Conservation (phyloP, 139 green algal genomes). For the Pleodorina starrii region DNA sequence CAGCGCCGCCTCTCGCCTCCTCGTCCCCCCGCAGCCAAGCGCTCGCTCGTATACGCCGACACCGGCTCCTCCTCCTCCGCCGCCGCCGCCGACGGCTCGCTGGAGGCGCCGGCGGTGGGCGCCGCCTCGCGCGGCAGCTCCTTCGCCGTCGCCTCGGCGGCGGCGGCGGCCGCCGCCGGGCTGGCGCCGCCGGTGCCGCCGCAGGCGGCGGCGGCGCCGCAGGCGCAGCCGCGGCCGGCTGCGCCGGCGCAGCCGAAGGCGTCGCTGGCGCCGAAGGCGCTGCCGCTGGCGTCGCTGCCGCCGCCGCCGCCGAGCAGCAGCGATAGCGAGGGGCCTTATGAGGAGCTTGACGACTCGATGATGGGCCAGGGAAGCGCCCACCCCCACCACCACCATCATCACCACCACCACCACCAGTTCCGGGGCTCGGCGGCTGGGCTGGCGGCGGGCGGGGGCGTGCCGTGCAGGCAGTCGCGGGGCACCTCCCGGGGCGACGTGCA, state of each 20-base stretch:
- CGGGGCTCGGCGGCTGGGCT: too few species aligned
- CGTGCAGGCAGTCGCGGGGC: background rate
- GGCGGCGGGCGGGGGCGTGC: background rate
- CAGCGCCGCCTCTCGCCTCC: too few species aligned
- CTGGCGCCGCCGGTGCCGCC: background rate
- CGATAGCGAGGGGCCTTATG: slow-evolving; percentile 9
- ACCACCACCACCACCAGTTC: background rate
- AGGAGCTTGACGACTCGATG: background rate
- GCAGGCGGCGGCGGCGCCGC: background rate
- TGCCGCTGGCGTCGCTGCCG: background rate
- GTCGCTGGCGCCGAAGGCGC: too few species aligned
- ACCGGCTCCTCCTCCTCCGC: background rate
- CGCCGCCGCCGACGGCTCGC: too few species aligned
- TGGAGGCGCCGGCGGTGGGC: background rate
- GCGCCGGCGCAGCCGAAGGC: background rate
- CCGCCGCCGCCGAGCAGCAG: slow-evolving; percentile 25
- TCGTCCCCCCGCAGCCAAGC: background rate
- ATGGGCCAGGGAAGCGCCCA: too few species aligned
- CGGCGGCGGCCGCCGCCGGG: background rate
- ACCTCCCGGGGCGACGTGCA: slow-evolving; percentile 9
- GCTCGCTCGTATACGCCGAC: background rate
- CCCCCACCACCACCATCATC: too few species aligned
- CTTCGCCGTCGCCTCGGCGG: background rate
- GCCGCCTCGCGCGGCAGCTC: background rate
- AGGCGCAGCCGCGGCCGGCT: background rate